Evolutionary conservation across 371 early-diverging fungal genomes (phyloP), one percentile per base, ranked within the genome.

Genomic region (Chytridiales sp.): DNA sequence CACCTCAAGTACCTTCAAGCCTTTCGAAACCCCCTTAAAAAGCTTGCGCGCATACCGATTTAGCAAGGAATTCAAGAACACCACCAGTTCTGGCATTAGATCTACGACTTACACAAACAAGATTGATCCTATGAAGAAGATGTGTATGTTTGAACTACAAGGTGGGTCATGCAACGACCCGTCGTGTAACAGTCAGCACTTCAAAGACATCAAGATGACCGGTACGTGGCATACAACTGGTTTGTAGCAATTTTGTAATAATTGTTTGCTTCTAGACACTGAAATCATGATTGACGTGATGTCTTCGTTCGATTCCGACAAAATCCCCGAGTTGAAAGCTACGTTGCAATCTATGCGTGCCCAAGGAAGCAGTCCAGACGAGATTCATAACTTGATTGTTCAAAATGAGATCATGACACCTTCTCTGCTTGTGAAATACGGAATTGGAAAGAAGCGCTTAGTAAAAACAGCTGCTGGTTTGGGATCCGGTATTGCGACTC

Each of bases 81-180:
- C 9, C n/a, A 21, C 21, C 11, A 8, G 9, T 11, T 21, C 21
- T 21, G 46, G 46, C 9, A 13, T 54, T 5, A 8, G 27, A 42
- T 46, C 47, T 9, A n/a, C 9, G 11, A 61, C 64, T 21, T 59
- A 29, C 34, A 52, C 47, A 48, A 56, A 51, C 26, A 64, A 53
- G 42, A 39, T 66, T n/a, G 56, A 68, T 44, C 72, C 72, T 0
- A 32, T 44, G 15, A 32, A 31, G 44, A 29, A 35, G 8, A 35
- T 72, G n/a, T 72, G 72, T 43, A 57, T 38, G 1, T 68, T 49
- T 40, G 72, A 72, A 41, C 31, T 57, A 26, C 54, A 59, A 21
- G 68, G 72, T 11, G 72, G 72, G 5, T 35, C 11, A 1, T 72
- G 72, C 56, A 36, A 55, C 17, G 64, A 72, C 43, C 27, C 27